These are phyloP conservation scores for Epichloe scottii DNA, from an alignment of 2,329 filamentous ascomycete genomes.

Conservation along the genomic window DNA sequence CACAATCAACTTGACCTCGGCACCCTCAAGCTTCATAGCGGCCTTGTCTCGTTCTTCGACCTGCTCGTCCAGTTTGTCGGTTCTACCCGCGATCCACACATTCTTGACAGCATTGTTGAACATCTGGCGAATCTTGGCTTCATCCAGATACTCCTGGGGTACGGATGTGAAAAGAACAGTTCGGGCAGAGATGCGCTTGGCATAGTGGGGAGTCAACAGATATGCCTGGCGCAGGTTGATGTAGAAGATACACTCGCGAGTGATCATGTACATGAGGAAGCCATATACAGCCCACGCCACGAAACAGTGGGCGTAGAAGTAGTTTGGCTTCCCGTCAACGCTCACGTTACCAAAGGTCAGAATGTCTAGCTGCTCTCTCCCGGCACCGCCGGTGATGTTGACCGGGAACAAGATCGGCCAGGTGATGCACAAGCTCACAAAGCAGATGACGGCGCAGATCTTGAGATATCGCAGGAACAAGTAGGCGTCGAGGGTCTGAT, in stretches of 20 bases:
- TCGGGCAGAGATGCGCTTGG: conserved; percentile 73
- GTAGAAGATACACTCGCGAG: conserved; percentile 83
- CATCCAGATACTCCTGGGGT: conserved; percentile 62
- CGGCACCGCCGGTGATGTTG: conserved; percentile 67
- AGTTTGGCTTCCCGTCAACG: conserved; percentile 44
- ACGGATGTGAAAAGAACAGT: conserved; percentile 90
- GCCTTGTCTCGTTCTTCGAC: conserved; percentile 64
- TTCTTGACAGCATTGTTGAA: conserved; percentile 71
- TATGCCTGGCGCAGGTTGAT: conserved; percentile 92
- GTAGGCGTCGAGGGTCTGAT: conserved; percentile 81
- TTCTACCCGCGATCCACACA: conserved; percentile 72
- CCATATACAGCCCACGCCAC: conserved; percentile 73
- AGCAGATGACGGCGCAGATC: conserved; percentile 61
- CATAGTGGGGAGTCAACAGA: conserved; percentile 71
- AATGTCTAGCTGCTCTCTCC: conserved; percentile 47
- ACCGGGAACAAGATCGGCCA: conserved; percentile 79
- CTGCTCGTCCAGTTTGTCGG: conserved; percentile 60
- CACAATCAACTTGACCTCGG: conserved; percentile 71
- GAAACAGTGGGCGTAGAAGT: conserved; percentile 69
- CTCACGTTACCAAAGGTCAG: conserved; percentile 27
- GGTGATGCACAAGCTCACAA: conserved; percentile 68
- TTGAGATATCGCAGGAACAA: conserved; percentile 79
- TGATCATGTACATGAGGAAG: conserved; percentile 82
- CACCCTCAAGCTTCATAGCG: conserved; percentile 67
- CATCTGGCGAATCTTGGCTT: conserved; percentile 58